Percentiles rank a stretch among this genome's conserved stretches.
These are phyloP conservation scores for Narthecium ossifragum DNA, from an alignment of 106 monocot genomes.

Conservation along the genomic window DNA sequence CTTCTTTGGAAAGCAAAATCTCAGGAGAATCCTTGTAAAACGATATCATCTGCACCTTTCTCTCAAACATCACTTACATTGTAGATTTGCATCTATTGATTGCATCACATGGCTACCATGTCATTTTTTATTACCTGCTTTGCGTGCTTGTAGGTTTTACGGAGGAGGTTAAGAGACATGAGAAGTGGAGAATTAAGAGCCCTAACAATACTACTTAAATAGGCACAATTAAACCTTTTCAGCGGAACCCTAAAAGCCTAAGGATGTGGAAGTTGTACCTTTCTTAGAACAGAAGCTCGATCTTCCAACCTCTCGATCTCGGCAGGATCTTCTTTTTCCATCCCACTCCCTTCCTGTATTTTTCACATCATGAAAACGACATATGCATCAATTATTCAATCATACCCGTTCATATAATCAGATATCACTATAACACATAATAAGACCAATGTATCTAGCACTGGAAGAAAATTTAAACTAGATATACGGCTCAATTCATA, in stretches of 20 bases:
- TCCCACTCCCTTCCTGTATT: constrained; percentile 30
- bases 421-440: not conserved
- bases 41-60: too few species aligned
- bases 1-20: too few species aligned
- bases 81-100: too few species aligned
- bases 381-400: not conserved
- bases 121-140: not conserved
- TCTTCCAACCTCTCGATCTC: constrained; percentile 71
- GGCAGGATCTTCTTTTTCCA: constrained; percentile 34
- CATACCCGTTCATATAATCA: not conserved
- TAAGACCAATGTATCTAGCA: not conserved
- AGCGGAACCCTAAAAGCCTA: not conserved
- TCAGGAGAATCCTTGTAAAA: too few species aligned
- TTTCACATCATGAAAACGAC: not conserved
- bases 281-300: constrained; percentile 45
- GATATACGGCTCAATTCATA: not conserved
- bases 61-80: too few species aligned
- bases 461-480: not conserved
- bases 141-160: constrained; percentile 30
- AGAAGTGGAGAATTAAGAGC: constrained; percentile 65
- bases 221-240: not conserved
- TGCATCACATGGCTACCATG: not conserved
- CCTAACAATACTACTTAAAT: constrained; percentile 27
- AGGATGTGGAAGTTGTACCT: constrained; percentile 30
- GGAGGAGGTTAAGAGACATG: constrained; percentile 68